A percentile compares a stretch with the other conserved stretches of the same genome.
phyloP scores from a whole-genome alignment of 2,329 filamentous ascomycete genomes.

The Periconia sp. region DNA sequence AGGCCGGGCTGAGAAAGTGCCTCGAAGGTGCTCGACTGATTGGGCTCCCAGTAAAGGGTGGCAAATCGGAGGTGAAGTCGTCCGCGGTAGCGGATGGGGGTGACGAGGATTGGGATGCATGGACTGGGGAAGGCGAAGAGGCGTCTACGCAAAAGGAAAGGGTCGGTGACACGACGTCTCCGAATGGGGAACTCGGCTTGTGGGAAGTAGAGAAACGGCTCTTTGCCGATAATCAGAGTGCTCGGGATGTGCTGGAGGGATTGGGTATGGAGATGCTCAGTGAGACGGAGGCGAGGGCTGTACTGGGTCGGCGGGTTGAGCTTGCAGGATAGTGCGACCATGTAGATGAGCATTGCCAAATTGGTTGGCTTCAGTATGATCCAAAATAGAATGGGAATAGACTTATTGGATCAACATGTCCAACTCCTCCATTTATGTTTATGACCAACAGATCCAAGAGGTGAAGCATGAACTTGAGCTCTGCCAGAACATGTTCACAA shows the following conservation, averaged over 20 bases:
- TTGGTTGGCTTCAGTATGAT: too few species aligned
- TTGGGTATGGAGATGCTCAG: conserved; percentile 66
- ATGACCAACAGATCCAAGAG: too few species aligned
- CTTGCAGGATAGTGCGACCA: conserved; percentile 47
- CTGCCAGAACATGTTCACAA: too few species aligned
- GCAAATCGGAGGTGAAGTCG: conserved; percentile 32
- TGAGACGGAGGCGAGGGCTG: conserved; percentile 68
- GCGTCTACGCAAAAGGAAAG: conserved; percentile 23
- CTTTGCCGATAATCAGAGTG: conserved; percentile 55
- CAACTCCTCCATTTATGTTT: too few species aligned
- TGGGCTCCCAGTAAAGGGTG: conserved; percentile 63
- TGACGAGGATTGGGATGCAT: conserved; percentile 31
- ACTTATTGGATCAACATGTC: too few species aligned
- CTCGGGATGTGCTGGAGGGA: conserved; percentile 63
- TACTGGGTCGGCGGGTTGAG: conserved; percentile 72
- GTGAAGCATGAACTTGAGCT: too few species aligned
- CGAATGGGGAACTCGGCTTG: conserved; percentile 31
- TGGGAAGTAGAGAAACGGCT: conserved; percentile 56
- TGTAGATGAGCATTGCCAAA: too few species aligned
- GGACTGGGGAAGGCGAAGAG: conserved; percentile 21
- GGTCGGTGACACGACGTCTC: conserved; percentile 11
- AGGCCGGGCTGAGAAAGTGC: conserved; percentile 65
- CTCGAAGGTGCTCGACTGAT: conserved; percentile 71
- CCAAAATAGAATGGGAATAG: too few species aligned
- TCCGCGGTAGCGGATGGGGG: conserved; percentile 48